Evolutionary conservation across 352 stramenopile genomes (phyloP).

Genomic region (Phytophthora aleatoria): DNA sequence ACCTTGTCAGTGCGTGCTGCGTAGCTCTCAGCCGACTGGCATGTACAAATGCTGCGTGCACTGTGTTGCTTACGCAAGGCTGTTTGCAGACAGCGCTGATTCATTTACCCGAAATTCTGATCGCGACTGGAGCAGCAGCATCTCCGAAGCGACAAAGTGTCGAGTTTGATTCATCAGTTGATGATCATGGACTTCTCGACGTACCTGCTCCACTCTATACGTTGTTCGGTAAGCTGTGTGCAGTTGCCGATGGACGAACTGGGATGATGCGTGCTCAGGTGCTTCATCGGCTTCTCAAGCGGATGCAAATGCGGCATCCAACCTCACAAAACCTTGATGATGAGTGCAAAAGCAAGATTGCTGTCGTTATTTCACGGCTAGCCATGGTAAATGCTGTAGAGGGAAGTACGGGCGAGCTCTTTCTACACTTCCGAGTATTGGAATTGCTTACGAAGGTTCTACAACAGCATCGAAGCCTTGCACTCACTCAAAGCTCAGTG

Average conservation of each 20-base stretch:
- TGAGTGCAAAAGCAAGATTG: constrained; percentile 71
- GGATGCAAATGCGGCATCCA: constrained; percentile 52
- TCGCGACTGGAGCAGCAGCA: constrained; percentile 7
- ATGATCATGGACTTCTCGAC: constrained; percentile 53
- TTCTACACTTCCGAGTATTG: constrained; percentile 67
- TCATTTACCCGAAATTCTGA: constrained; percentile 60
- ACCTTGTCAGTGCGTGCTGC: constrained; percentile 62
- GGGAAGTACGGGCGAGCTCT: constrained; percentile 72
- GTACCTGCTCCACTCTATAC: constrained; percentile 70
- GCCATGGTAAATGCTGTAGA: constrained; percentile 62
- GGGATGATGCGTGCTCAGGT: constrained; percentile 69
- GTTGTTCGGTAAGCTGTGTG: constrained; percentile 66
- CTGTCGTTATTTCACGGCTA: constrained; percentile 51
- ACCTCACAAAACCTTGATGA: constrained; percentile 33
- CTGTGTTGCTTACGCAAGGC: constrained; percentile 53
- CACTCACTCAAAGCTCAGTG: constrained; percentile 1
- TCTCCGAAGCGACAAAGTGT: constrained; percentile 21
- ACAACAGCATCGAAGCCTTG: constrained; percentile 18
- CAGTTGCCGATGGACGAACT: constrained; percentile 55
- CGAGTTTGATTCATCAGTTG: constrained; percentile 39
- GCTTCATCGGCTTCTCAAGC: constrained; percentile 71
- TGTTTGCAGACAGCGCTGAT: constrained; percentile 59
- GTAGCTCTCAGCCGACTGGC: constrained; percentile 61
- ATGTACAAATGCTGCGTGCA: constrained; percentile 56
- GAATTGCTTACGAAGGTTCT: constrained; percentile 49